phyloP scores from a whole-genome alignment of 1,284 basidiomycete genomes.

The Polyporus tsugae region DNA sequence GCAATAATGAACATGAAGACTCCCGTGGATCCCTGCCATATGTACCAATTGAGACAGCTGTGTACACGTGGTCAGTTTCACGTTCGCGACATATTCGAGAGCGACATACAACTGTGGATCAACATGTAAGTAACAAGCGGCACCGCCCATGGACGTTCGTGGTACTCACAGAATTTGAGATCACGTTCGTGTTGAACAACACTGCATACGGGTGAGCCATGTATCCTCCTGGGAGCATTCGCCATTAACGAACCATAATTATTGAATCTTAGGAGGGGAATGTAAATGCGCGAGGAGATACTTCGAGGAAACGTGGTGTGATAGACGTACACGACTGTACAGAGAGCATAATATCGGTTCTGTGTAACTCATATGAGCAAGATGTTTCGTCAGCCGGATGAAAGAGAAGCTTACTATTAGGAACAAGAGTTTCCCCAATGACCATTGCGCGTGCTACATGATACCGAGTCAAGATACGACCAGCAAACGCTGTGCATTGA shows the following conservation, averaged over 20 bases:
- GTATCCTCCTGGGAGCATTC: slow-evolving; percentile 8
- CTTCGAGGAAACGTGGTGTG: not conserved
- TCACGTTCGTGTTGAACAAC: slow-evolving; percentile 42
- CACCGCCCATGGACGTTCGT: not conserved
- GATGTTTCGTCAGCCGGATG: not conserved
- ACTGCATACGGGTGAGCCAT: slow-evolving; percentile 33
- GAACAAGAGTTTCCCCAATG: slow-evolving; percentile 58
- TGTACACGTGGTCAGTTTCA: not conserved
- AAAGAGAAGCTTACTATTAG: slow-evolving; percentile 49
- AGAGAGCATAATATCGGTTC: slow-evolving; percentile 65
- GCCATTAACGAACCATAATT: slow-evolving; percentile 51
- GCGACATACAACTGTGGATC: slow-evolving; percentile 44
- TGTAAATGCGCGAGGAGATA: not conserved
- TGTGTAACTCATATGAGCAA: slow-evolving; percentile 30
- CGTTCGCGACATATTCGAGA: slow-evolving; percentile 2
- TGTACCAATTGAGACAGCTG: slow-evolving; percentile 47
- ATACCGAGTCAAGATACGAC: not conserved
- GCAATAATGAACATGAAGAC: slow-evolving; percentile 59
- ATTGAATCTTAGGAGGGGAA: slow-evolving; percentile 49
- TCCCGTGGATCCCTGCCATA: slow-evolving; percentile 68
- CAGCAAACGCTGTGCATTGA: not conserved
- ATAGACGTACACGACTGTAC: slow-evolving; percentile 54
- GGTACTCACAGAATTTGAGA: slow-evolving; percentile 43
- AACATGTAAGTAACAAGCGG: not conserved
- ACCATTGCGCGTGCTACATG: slow-evolving; percentile 57